Evolutionary conservation across 2,329 filamentous ascomycete species (phyloP), one percentile per base, ranked within the genome.

Genomic region (Macrophomina pseudophaseolina): DNA sequence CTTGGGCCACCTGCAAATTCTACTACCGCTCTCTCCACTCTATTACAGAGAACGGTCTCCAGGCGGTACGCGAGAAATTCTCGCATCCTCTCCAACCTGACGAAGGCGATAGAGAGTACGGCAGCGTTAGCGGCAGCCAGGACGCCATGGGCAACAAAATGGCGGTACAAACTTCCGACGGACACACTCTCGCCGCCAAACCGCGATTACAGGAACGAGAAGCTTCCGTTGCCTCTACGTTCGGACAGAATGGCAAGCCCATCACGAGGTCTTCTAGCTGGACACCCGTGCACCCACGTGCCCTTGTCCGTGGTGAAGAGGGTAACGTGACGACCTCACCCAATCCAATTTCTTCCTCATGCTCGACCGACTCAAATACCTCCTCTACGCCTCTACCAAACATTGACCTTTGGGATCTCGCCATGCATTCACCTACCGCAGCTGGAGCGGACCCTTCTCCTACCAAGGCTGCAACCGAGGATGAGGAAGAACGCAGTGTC

Each of bases 1-100:
- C 79, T 5, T 81, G 79, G 78, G 77, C 74, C 1, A 75, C 76
- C 11, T 77, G 81, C 58, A 73, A 78, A 18, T 82, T 81, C 68
- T 77, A 80, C 69, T 82, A 81, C 68, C 75, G 80, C 7, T 74
- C 65, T 42, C 64, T 72, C 56, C 69, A 74, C 11, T 28, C 49
- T n/a, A 35, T 52, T 1, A 4, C n/a, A 11, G 18, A 14, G 3
- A n/a, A 33, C 6, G 49, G 28, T n/a, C 14, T 52, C 11, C 18
- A 51, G 9, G 5, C 5, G 9, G 23, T 51, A 23, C 35, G 3
- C 11, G 9, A 12, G 28, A 52, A 52, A 2, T 33, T 7, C 28
- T 28, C 8, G 28, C 33, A 33, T 12, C 33, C 49, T 7, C 49
- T 28, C 12, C 6, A n/a, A 12, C 49, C 33, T 33, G 12, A 14